These are phyloP conservation scores for Ganoderma sinense DNA, from an alignment of 1,284 basidiomycete genomes.

Conservation along the genomic window DNA sequence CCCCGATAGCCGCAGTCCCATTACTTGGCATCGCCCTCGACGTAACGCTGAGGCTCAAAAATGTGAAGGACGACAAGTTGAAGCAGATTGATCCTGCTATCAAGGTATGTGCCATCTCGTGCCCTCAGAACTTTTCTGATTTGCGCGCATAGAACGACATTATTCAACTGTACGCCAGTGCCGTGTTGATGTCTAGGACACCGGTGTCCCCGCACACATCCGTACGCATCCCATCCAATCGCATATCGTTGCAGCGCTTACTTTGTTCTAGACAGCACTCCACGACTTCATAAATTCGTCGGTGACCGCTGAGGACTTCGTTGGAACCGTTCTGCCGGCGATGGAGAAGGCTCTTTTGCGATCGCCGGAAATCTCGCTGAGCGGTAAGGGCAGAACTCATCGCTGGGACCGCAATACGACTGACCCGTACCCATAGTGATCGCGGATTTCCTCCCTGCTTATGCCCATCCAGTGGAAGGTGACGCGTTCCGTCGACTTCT, in stretches of 20 bases:
- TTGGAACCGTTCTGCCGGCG: slow-evolving; percentile 59
- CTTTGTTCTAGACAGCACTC: slow-evolving; percentile 51
- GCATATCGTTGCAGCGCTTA: slow-evolving; percentile 20
- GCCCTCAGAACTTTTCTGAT: background rate
- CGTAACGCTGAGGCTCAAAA: slow-evolving; percentile 68
- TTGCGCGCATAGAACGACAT: slow-evolving; percentile 53
- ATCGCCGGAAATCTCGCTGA: slow-evolving; percentile 76
- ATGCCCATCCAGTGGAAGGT: slow-evolving; percentile 59
- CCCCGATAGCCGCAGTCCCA: slow-evolving; percentile 55
- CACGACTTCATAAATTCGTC: slow-evolving; percentile 66
- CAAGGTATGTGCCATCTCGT: slow-evolving; percentile 46
- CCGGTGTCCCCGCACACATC: slow-evolving; percentile 56
- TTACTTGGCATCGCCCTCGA: slow-evolving; percentile 68
- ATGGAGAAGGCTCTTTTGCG: slow-evolving; percentile 80
- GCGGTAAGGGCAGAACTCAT: slow-evolving; percentile 48
- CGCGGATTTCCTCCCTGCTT: slow-evolving; percentile 63
- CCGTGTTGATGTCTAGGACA: slow-evolving; percentile 65
- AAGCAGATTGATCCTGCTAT: slow-evolving; percentile 49
- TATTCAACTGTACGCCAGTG: slow-evolving; percentile 56
- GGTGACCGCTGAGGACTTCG: slow-evolving; percentile 60
- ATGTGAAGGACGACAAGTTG: slow-evolving; percentile 51
- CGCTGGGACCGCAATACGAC: background rate
- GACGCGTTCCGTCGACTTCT: slow-evolving; percentile 71
- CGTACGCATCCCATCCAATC: slow-evolving; percentile 44
- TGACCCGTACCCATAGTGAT: slow-evolving; percentile 48